Evolutionary conservation across 176 grass and related monocot genomes (phyloP).

Genomic region (Cenchrus fungigraminus): DNA sequence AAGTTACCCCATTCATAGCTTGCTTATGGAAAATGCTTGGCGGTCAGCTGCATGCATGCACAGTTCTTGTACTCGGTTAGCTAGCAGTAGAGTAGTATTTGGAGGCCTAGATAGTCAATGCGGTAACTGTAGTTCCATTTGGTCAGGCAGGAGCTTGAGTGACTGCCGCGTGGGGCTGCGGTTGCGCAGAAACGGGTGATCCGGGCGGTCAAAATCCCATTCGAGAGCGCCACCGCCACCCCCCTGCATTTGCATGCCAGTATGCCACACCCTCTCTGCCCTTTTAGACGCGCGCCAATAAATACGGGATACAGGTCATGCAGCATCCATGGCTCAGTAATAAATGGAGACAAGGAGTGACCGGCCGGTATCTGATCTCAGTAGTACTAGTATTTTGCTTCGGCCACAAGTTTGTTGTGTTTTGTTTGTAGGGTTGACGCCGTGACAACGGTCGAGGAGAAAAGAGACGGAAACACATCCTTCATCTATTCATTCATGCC

Average conservation of each 20-base stretch:
- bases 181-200: not conserved
- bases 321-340: conserved; percentile 45
- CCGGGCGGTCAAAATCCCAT: conserved; percentile 43
- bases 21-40: not conserved
- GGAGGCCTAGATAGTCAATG: not conserved
- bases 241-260: too few species aligned
- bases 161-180: not conserved
- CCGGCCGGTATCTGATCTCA: too few species aligned
- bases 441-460: not conserved
- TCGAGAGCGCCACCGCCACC: conserved; percentile 5
- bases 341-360: conserved; percentile 38
- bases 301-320: conserved; percentile 13
- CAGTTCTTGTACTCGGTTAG: not conserved
- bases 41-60: not conserved
- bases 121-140: not conserved
- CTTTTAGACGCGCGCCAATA: conserved; percentile 39
- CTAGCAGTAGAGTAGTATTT: not conserved
- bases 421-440: not conserved
- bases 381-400: conserved; percentile 34
- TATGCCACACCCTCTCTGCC: not conserved
- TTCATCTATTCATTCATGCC: not conserved
- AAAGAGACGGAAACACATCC: not conserved
- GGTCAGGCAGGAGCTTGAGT: conserved; percentile 6
- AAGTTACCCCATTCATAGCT: not conserved
- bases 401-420: conserved; percentile 17